Evolutionary conservation across 805 yeast species (phyloP).

Genomic region (Metschnikowia lachancei): DNA sequence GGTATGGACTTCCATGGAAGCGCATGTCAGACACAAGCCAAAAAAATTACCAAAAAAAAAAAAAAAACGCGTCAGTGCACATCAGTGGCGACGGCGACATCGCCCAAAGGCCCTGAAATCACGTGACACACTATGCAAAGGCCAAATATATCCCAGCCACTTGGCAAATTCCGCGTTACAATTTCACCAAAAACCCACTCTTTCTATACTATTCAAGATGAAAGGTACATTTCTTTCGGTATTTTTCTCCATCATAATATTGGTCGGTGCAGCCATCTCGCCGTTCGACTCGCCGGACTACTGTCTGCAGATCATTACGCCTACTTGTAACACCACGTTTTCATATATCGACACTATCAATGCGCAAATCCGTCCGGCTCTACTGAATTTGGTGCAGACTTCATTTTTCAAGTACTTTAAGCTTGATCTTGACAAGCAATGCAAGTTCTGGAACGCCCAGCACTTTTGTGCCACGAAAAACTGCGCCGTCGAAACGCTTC

Average conservation of each 20-base stretch:
- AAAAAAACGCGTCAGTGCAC: too few relatives aligned
- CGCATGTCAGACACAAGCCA: too few relatives aligned
- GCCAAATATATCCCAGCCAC: slow-evolving; percentile 5
- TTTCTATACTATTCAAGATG: slow-evolving; percentile 4
- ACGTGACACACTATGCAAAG: slow-evolving; percentile 12
- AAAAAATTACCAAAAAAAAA: too few relatives aligned
- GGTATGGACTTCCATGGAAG: too few relatives aligned
- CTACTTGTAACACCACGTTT: slow-evolving; percentile 45
- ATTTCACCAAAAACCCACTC: background rate
- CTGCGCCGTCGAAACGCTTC: slow-evolving; percentile 79
- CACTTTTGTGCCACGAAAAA: slow-evolving; percentile 84
- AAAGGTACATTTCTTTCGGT: slow-evolving; percentile 6
- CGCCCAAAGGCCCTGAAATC: too few relatives aligned
- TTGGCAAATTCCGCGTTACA: slow-evolving; percentile 2
- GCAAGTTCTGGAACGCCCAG: slow-evolving; percentile 82
- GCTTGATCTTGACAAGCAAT: slow-evolving; percentile 73
- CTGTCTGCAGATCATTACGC: slow-evolving; percentile 44
- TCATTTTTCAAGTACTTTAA: slow-evolving; percentile 88
- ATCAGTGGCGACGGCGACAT: too few relatives aligned
- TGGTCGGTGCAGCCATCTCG: slow-evolving; percentile 16
- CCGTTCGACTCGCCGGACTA: slow-evolving; percentile 45
- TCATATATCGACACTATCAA: slow-evolving; percentile 42
- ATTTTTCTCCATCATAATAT: slow-evolving; percentile 6
- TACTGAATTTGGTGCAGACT: slow-evolving; percentile 59
- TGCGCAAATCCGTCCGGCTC: slow-evolving; percentile 40